Evolutionary conservation across 2,329 filamentous ascomycete species (phyloP).

Genomic region (Claviceps sp.): DNA sequence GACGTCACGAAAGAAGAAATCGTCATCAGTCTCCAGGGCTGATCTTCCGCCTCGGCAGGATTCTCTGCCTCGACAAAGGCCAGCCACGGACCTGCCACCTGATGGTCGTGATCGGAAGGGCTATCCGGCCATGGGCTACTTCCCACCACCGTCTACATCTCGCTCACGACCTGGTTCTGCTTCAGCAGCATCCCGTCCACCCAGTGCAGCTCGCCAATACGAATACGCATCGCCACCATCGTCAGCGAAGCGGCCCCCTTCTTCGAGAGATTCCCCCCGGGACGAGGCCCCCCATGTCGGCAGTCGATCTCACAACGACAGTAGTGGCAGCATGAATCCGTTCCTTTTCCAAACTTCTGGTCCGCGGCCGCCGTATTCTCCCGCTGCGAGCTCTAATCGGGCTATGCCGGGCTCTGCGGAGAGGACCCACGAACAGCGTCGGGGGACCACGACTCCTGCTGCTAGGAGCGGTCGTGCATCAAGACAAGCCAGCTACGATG

Average conservation of each 20-base stretch:
- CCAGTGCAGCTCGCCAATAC: constrained; percentile 25
- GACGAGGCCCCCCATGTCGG: constrained; percentile 20
- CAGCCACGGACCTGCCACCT: constrained; percentile 22
- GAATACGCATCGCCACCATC: constrained; percentile 20
- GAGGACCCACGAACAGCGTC: constrained; percentile 13
- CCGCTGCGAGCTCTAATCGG: constrained; percentile 22
- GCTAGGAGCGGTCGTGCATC: constrained; percentile 20
- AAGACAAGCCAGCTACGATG: constrained; percentile 16
- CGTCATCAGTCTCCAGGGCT: constrained; percentile 9
- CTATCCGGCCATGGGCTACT: constrained; percentile 38
- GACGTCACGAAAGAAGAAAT: constrained; percentile 23
- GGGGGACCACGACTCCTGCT: constrained; percentile 14
- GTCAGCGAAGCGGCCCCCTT: constrained; percentile 14
- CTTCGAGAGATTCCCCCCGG: constrained; percentile 18
- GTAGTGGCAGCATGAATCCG: constrained; percentile 23
- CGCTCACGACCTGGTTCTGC: constrained; percentile 29
- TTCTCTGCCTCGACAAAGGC: constrained; percentile 24
- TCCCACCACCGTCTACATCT: constrained; percentile 31
- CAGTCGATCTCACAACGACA: constrained; percentile 10
- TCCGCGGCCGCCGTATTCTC: constrained; percentile 23
- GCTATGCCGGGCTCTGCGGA: constrained; percentile 23
- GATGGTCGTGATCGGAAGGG: constrained; percentile 21
- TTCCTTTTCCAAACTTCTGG: constrained; percentile 40
- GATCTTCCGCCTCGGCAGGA: constrained; percentile 16
- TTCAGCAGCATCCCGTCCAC: constrained; percentile 26